Conservation (phyloP, 2,329 filamentous ascomycete species). For the Penicillium polonicum region DNA sequence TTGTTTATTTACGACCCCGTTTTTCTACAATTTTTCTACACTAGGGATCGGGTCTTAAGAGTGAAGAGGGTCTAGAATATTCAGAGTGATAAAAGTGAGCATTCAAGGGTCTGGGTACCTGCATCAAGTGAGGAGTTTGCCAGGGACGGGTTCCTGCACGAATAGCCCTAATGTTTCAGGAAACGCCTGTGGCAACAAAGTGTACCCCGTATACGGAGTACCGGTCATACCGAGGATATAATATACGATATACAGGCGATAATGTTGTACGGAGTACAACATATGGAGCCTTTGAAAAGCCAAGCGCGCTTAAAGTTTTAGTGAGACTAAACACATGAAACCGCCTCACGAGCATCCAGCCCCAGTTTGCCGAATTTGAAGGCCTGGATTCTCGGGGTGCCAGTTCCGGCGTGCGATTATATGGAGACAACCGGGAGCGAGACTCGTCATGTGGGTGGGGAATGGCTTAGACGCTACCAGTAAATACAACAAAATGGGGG, state of each 20-base stretch:
- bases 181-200: not conserved
- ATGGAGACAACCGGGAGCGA: not conserved
- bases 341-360: not conserved
- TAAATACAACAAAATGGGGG: not conserved
- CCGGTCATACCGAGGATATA: not conserved
- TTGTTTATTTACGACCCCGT: slow-evolving; percentile 2
- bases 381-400: slow-evolving; percentile 5
- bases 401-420: not conserved
- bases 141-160: slow-evolving; percentile 5
- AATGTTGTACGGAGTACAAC: too few species aligned
- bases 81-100: not conserved
- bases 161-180: slow-evolving; percentile 7
- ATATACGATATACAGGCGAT: not conserved
- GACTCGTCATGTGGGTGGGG: slow-evolving; percentile 11
- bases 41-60: too few species aligned
- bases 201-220: not conserved
- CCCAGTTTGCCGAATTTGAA: not conserved
- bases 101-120: slow-evolving; percentile 1
- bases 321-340: not conserved
- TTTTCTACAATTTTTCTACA: not conserved
- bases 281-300: not conserved
- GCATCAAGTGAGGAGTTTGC: slow-evolving; percentile 1
- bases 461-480: not conserved
- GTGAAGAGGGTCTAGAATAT: too few species aligned
- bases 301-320: slow-evolving; percentile 1